Evolutionary conservation across 2,329 filamentous ascomycete genomes (phyloP).

Genomic region (Geosmithia morbida): DNA sequence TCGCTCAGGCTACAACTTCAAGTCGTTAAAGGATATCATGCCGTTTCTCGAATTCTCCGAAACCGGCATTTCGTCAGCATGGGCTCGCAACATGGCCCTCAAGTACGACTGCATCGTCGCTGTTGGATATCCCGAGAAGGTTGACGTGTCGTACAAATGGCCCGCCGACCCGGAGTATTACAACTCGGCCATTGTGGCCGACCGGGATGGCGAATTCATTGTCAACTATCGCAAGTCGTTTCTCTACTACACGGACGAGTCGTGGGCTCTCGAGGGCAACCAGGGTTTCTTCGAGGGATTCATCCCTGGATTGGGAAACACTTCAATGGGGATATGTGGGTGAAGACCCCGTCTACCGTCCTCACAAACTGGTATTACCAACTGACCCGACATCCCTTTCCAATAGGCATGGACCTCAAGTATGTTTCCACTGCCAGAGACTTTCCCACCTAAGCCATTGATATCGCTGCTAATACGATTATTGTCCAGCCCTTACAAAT

Average conservation of each 20-base stretch:
- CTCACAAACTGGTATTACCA: too few relatives aligned
- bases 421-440: too few relatives aligned
- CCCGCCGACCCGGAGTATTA: constrained; percentile 38
- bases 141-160: constrained; percentile 33
- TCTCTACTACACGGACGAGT: constrained; percentile 45
- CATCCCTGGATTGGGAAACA: constrained; percentile 32
- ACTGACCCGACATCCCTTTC: too few relatives aligned
- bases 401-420: constrained; percentile 43
- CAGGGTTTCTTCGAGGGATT: constrained; percentile 32
- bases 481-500: constrained; percentile 22
- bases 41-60: constrained; percentile 55
- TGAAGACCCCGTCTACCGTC: neutral
- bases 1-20: constrained; percentile 78
- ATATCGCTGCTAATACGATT: too few relatives aligned
- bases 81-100: constrained; percentile 53
- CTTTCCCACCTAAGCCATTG: too few relatives aligned
- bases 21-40: constrained; percentile 49
- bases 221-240: constrained; percentile 47
- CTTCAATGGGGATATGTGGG: constrained; percentile 43
- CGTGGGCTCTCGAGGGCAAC: constrained; percentile 42
- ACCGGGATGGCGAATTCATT: constrained; percentile 41
- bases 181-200: constrained; percentile 39
- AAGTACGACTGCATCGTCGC: constrained; percentile 54
- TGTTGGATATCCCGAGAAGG: constrained; percentile 62
- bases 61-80: constrained; percentile 53